phyloP scores from a whole-genome alignment of 352 stramenopile genomes.

The Phytophthora tubulina region DNA sequence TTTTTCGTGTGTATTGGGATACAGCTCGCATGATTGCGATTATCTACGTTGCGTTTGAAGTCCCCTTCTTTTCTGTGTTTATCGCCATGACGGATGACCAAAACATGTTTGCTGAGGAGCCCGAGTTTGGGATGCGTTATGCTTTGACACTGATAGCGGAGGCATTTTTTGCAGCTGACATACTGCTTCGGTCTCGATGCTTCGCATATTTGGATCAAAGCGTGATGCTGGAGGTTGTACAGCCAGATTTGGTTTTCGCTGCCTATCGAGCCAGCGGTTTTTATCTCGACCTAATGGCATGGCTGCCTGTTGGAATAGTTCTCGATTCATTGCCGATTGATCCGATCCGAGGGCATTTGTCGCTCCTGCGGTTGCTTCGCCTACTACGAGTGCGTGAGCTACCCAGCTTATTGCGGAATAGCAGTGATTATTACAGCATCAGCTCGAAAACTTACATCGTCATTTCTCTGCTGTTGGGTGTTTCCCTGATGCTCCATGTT shows the following conservation, averaged over 20 bases:
- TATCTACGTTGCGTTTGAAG: constrained; percentile 71
- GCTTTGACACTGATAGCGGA: constrained; percentile 54
- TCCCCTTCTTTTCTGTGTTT: constrained; percentile 79
- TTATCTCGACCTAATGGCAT: constrained; percentile 59
- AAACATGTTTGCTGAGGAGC: constrained; percentile 50
- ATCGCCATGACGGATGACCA: constrained; percentile 70
- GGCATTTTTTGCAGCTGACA: constrained; percentile 63
- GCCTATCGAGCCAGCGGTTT: constrained; percentile 66
- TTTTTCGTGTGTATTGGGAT: constrained; percentile 71
- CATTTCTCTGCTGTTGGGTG: constrained; percentile 56
- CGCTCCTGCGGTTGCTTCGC: constrained; percentile 57
- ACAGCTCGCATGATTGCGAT: constrained; percentile 53
- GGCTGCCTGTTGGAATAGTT: constrained; percentile 57
- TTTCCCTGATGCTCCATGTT: constrained; percentile 67
- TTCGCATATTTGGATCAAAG: constrained; percentile 73
- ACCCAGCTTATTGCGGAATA: constrained; percentile 50
- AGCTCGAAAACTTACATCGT: constrained; percentile 72
- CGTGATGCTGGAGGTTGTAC: constrained; percentile 68
- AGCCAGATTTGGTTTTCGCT: constrained; percentile 69
- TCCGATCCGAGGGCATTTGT: constrained; percentile 42
- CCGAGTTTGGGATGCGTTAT: constrained; percentile 48
- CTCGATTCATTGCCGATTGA: constrained; percentile 51
- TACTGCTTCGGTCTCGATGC: constrained; percentile 57
- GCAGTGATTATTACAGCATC: constrained; percentile 66
- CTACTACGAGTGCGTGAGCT: constrained; percentile 61